Base-by-base conservation (phyloP, 768 basidiomycete species). In the Gautieria morchelliformis region DNA sequence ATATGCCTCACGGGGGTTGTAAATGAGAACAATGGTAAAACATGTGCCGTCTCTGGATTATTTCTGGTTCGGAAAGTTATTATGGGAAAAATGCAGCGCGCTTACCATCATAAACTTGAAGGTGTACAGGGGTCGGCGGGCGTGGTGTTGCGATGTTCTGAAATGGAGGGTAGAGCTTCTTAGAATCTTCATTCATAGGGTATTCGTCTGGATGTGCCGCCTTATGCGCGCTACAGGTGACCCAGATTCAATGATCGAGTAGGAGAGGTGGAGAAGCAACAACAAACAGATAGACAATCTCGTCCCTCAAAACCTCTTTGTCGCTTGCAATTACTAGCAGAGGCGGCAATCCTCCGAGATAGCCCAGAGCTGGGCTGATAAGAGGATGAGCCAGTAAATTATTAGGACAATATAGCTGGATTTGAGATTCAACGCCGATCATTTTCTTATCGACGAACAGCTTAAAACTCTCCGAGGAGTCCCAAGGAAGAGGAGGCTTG, bases 301-400 rank as follows among this genome's bases (percentile, higher is more conserved):
- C 95, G 66, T 98, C 95, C 54, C 93, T 76, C 44, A 97, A 70
- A 0, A 95, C 91, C 71, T 98, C 95, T 63, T 86, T 88, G 56
- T 96, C 89, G 41, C 95, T 84, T 1, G 84, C 87, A 61, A 93
- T 83, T 62, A 99, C 71, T 24, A 92, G 70, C 47, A 98, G 65
- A 12, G 96, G 96, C 1, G 91, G 91, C 0, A 99, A 70, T 2
- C 94, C 94, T 5, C 95, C 96, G 11, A 99, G 77, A 69, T 92
- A 93, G 0, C 73, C 70, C 79, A 82, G 15, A 77, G 78, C 19
- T 76, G 95, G 58, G 79, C 91, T 62, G 78, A 96, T 92, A 83
- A 93, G 44, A 82, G 74, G 58, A 77, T 79, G 66, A 79, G 87
- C 11, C 2, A 95, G 64, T 60, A 90, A 71, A 24, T 76, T 84